Evolutionary conservation across 371 early-diverging fungal genomes (phyloP).

Genomic region (Blakeslea trispora): DNA sequence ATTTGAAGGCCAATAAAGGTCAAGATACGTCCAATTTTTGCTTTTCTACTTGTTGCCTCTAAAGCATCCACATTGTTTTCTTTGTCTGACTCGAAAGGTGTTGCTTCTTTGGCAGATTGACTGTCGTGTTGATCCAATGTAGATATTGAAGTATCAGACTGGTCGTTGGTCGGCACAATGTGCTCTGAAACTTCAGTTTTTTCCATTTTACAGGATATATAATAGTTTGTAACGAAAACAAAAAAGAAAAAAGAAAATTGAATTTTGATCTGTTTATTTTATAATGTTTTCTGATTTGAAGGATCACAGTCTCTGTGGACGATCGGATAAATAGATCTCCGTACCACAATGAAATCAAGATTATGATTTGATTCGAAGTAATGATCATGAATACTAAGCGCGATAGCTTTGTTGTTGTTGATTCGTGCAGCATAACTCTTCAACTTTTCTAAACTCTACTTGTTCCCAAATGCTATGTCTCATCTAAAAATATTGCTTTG

Average conservation of each 20-base stretch:
- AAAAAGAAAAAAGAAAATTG: not conserved
- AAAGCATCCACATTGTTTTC: not conserved
- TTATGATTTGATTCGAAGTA: too few species aligned
- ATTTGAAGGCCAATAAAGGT: slow-evolving; percentile 58
- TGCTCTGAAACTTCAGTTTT: not conserved
- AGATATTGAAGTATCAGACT: not conserved
- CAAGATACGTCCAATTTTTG: slow-evolving; percentile 10
- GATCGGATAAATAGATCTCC: not conserved
- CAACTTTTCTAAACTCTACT: too few species aligned
- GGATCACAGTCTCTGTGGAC: not conserved
- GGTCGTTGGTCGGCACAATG: not conserved
- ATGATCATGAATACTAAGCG: too few species aligned
- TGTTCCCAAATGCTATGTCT: too few species aligned
- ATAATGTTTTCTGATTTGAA: not conserved
- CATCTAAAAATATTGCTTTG: too few species aligned
- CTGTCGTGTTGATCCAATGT: not conserved
- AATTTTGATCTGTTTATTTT: not conserved
- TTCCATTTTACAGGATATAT: not conserved
- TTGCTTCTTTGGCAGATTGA: not conserved
- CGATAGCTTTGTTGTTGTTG: too few species aligned
- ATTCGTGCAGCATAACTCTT: too few species aligned
- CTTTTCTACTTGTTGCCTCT: slow-evolving; percentile 6
- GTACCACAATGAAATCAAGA: too few species aligned
- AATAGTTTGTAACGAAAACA: not conserved
- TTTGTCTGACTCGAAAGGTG: not conserved